Evolutionary conservation across 352 stramenopile genomes (phyloP).

Genomic region (Phytophthora tentaculata): DNA sequence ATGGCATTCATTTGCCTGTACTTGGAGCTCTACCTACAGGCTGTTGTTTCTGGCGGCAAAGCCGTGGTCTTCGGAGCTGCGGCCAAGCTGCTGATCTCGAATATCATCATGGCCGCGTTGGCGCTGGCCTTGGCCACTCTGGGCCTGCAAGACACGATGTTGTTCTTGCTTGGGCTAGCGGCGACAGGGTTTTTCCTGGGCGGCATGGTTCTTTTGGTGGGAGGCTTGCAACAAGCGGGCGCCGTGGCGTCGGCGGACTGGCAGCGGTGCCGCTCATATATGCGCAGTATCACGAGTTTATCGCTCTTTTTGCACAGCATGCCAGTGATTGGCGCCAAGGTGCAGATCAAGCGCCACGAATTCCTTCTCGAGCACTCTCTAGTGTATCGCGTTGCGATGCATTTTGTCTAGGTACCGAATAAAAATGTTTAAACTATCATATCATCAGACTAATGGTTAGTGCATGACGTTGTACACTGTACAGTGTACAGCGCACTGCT

Average conservation of each 20-base stretch:
- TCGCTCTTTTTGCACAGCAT: constrained; percentile 80
- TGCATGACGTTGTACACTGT: too few relatives aligned
- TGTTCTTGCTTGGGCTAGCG: constrained; percentile 58
- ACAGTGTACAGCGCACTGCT: too few relatives aligned
- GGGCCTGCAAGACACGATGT: constrained; percentile 60
- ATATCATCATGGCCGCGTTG: constrained; percentile 51
- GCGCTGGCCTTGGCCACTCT: constrained; percentile 57
- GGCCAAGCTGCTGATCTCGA: constrained; percentile 67
- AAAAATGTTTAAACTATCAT: too few relatives aligned
- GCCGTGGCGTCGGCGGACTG: constrained; percentile 63
- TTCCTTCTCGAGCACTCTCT: constrained; percentile 78
- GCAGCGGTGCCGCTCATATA: constrained; percentile 69
- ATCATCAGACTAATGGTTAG: too few relatives aligned
- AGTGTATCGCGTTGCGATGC: constrained; percentile 66
- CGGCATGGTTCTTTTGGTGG: constrained; percentile 65
- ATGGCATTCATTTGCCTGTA: constrained; percentile 75
- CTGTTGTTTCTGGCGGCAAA: constrained; percentile 68
- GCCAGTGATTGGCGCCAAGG: constrained; percentile 62
- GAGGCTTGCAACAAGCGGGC: constrained; percentile 61
- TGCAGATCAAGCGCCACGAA: constrained; percentile 80
- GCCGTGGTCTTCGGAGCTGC: constrained; percentile 72
- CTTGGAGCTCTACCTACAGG: constrained; percentile 77
- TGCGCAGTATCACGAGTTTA: constrained; percentile 82
- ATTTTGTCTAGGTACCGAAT: constrained; percentile 79
- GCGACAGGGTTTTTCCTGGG: constrained; percentile 58